These are phyloP conservation scores for Hymenoscyphus occultus DNA, from an alignment of 2,329 filamentous ascomycete genomes.

Conservation along the genomic window DNA sequence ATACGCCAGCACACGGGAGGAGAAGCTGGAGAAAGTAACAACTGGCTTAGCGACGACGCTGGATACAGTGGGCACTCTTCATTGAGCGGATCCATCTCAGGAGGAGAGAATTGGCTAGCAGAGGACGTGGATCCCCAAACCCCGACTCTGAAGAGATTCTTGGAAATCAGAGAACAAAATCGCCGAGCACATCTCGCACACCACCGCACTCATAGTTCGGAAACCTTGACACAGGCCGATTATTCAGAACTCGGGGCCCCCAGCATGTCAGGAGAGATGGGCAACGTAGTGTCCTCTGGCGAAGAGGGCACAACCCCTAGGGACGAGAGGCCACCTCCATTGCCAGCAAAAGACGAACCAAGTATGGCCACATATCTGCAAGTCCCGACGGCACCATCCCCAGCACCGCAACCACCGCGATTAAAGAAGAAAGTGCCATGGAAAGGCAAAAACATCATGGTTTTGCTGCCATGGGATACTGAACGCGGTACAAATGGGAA, in stretches of 20 bases:
- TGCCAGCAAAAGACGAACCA: constrained; percentile 31
- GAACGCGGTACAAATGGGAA: constrained; percentile 58
- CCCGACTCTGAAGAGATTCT: constrained; percentile 34
- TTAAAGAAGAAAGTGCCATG: constrained; percentile 70
- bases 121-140: constrained; percentile 38
- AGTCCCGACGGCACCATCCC: constrained; percentile 21
- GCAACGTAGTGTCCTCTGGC: constrained; percentile 19
- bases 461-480: constrained; percentile 66
- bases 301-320: constrained; percentile 28
- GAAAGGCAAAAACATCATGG: constrained; percentile 72
- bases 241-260: constrained; percentile 25
- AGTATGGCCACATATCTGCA: constrained; percentile 12
- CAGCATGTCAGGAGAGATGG: constrained; percentile 28
- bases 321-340: constrained; percentile 42
- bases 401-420: constrained; percentile 49
- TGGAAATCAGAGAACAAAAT: constrained; percentile 25
- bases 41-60: constrained; percentile 81
- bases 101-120: constrained; percentile 47
- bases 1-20: constrained; percentile 78
- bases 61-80: constrained; percentile 73
- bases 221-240: constrained; percentile 35
- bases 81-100: constrained; percentile 62
- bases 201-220: constrained; percentile 36
- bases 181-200: constrained; percentile 28
- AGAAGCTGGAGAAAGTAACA: constrained; percentile 65